Conservation (phyloP, 768 basidiomycete genomes). For the Boletus rufocinnamomeus region DNA sequence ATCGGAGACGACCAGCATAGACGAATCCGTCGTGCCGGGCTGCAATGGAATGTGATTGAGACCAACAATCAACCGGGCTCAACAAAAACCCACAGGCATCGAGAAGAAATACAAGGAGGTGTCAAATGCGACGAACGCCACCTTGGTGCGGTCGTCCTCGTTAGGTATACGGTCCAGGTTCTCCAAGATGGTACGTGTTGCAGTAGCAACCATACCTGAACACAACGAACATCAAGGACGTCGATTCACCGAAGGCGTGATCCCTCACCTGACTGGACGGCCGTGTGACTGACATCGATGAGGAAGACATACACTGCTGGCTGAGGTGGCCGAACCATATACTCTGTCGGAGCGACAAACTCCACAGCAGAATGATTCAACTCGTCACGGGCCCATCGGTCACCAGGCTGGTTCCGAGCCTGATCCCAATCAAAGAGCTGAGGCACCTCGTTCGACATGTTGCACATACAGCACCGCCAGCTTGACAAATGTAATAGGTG, state of each 20-base stretch:
- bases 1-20: slow-evolving; percentile 97
- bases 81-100: slow-evolving; percentile 52
- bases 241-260: background rate
- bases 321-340: slow-evolving; percentile 99
- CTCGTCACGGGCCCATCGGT: slow-evolving; percentile 92
- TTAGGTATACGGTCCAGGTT: slow-evolving; percentile 95
- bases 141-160: slow-evolving; percentile 89
- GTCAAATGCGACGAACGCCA: slow-evolving; percentile 91
- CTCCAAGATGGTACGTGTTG: slow-evolving; percentile 94
- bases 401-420: slow-evolving; percentile 87
- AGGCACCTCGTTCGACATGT: slow-evolving; percentile 96
- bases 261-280: slow-evolving; percentile 81
- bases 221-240: background rate
- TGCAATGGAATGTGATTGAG: slow-evolving; percentile 24
- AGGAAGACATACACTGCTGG: slow-evolving; percentile 97
- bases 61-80: background rate
- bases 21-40: slow-evolving; percentile 74
- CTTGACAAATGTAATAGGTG: slow-evolving; percentile 36
- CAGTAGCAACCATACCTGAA: slow-evolving; percentile 96
- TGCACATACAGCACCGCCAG: slow-evolving; percentile 99
- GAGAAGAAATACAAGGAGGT: slow-evolving; percentile 96
- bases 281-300: slow-evolving; percentile 92
- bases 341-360: slow-evolving; percentile 97
- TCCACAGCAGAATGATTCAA: slow-evolving; percentile 94
- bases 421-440: slow-evolving; percentile 99